phyloP scores from a whole-genome alignment of 768 basidiomycete genomes.

The Rhizopogon vesiculosus region DNA sequence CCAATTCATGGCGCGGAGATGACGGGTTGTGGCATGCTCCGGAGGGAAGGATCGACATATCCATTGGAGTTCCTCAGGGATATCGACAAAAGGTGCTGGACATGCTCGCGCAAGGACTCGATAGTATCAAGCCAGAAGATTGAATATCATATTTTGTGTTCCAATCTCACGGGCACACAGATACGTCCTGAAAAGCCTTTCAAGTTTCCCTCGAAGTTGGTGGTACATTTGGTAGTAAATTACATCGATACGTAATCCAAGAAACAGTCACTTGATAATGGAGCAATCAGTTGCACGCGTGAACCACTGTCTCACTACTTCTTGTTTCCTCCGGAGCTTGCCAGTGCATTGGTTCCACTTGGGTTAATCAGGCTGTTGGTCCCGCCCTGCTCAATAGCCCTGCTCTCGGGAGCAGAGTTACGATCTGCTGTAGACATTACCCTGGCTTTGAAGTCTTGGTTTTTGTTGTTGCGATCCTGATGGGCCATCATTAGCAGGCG shows the following conservation, averaged over 20 bases:
- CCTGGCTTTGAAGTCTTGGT: not conserved
- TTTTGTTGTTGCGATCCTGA: not conserved
- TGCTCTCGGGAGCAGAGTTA: not conserved
- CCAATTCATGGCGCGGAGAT: conserved; percentile 17
- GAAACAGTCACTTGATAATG: not conserved
- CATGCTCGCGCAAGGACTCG: conserved; percentile 9
- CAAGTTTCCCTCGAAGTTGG: not conserved
- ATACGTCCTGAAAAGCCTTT: not conserved
- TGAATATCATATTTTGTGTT: not conserved
- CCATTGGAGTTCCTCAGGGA: conserved; percentile 16
- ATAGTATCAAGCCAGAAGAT: not conserved
- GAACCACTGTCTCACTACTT: not conserved
- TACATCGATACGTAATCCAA: not conserved
- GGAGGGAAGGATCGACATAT: conserved; percentile 14
- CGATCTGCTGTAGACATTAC: not conserved
- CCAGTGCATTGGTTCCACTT: not conserved
- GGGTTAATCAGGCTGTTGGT: too few species aligned
- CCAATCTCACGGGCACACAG: not conserved
- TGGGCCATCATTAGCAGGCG: not conserved
- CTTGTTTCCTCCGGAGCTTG: not conserved
- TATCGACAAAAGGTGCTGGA: conserved; percentile 15
- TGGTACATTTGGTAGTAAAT: not conserved
- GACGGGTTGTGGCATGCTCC: conserved; percentile 10
- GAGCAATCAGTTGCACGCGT: not conserved
- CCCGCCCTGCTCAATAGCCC: not conserved